phyloP scores from a whole-genome alignment of 179 eudicot species.

The Sideroxylon spinosum region DNA sequence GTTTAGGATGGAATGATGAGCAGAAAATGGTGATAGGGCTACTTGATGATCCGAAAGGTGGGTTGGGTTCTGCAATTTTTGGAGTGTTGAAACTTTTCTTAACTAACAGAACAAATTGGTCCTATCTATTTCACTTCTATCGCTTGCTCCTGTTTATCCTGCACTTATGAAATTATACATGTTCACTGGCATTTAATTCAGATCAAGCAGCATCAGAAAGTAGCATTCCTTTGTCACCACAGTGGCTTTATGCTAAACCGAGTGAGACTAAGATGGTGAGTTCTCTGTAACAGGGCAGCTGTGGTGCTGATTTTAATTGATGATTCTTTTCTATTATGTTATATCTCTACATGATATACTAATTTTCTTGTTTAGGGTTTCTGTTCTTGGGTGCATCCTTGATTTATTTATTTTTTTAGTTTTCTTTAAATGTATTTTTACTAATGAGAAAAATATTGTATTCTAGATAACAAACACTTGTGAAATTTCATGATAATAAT shows the following conservation, averaged over 20 bases:
- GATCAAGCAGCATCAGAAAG: constrained; percentile 66
- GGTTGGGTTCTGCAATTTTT: constrained; percentile 7
- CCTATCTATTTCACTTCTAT: background rate
- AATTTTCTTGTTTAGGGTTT: background rate
- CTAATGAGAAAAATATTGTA: background rate
- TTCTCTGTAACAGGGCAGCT: background rate
- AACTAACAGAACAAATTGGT: background rate
- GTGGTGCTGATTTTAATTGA: background rate
- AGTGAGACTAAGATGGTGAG: constrained; percentile 68
- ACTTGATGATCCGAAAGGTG: constrained; percentile 76
- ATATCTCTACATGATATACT: background rate
- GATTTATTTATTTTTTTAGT: too few relatives aligned
- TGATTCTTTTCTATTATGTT: background rate
- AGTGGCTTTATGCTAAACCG: constrained; percentile 90
- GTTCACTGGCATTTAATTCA: constrained; percentile 21
- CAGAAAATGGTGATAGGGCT: constrained; percentile 42
- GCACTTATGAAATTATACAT: constrained; percentile 1
- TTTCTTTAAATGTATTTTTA: too few relatives aligned
- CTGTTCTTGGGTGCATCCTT: too few relatives aligned
- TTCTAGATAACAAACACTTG: background rate
- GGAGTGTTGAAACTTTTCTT: background rate
- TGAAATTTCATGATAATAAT: background rate
- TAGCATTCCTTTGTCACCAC: constrained; percentile 92
- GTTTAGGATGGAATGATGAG: constrained; percentile 42
- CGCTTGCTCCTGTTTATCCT: background rate